Conservation (phyloP, 2,329 filamentous ascomycete species). For the Nannizziopsis arthrosporioides region DNA sequence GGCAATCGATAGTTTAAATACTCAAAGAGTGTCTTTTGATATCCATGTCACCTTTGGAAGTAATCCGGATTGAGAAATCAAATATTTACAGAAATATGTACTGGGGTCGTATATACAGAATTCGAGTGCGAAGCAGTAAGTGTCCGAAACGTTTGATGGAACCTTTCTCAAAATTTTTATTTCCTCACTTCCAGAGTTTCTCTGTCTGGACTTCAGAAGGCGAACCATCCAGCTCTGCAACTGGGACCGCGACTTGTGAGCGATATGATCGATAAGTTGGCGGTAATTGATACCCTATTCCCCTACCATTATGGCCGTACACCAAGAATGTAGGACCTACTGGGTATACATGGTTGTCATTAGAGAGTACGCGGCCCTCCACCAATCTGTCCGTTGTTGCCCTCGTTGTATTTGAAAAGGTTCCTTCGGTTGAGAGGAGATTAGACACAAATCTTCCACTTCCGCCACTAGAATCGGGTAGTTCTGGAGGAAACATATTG, state of each 20-base stretch:
- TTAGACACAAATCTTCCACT: neutral
- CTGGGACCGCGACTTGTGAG: neutral
- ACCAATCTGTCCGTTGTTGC: neutral
- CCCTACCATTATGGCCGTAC: neutral
- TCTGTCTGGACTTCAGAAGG: neutral
- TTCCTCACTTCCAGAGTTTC: neutral
- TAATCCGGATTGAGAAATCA: too few species aligned
- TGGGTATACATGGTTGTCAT: too few species aligned
- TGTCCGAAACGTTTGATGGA: neutral
- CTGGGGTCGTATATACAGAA: too few species aligned
- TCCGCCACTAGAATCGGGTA: slow-evolving; percentile 5
- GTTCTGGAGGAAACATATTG: neutral
- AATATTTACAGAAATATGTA: too few species aligned
- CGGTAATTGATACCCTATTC: neutral
- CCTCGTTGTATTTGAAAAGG: neutral
- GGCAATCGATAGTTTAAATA: too few species aligned
- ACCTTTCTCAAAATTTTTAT: neutral
- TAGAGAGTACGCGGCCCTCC: neutral
- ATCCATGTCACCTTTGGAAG: too few species aligned
- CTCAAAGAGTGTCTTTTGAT: too few species aligned
- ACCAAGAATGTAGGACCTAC: neutral
- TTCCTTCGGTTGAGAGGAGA: too few species aligned
- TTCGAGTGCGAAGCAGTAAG: too few species aligned
- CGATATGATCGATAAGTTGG: neutral
- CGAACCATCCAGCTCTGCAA: neutral